Evolutionary conservation across 2,329 filamentous ascomycete genomes (phyloP).

Genomic region (Pseudopyricularia javanii): DNA sequence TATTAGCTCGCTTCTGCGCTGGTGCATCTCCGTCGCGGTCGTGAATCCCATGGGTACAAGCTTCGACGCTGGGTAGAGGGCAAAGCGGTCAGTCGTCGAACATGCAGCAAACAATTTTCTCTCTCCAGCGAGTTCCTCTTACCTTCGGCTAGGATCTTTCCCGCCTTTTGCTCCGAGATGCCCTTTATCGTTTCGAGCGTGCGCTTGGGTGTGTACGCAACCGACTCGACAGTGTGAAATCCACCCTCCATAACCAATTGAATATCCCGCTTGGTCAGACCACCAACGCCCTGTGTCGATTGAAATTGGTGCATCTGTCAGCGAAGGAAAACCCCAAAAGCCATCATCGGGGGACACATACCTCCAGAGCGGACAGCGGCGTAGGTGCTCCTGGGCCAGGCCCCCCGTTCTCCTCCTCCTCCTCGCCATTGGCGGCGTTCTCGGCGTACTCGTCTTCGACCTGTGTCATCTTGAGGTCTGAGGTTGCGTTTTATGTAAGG

Average conservation of each 20-base stretch:
- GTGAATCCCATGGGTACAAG: slow-evolving; percentile 98
- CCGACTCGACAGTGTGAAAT: slow-evolving; percentile 88
- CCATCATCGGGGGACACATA: slow-evolving; percentile 25
- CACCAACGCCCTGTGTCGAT: slow-evolving; percentile 58
- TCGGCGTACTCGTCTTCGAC: slow-evolving; percentile 53
- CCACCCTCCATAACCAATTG: slow-evolving; percentile 86
- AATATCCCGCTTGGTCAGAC: slow-evolving; percentile 89
- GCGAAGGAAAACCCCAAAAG: neutral
- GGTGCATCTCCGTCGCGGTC: slow-evolving; percentile 97
- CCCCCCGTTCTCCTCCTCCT: slow-evolving; percentile 46
- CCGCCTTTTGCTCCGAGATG: slow-evolving; percentile 93
- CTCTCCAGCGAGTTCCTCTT: slow-evolving; percentile 9
- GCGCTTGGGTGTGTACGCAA: slow-evolving; percentile 81
- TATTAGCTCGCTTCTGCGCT: slow-evolving; percentile 89
- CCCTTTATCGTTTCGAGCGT: slow-evolving; percentile 91
- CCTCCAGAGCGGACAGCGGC: slow-evolving; percentile 74
- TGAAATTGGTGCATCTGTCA: neutral
- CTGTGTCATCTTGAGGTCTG: slow-evolving; percentile 24
- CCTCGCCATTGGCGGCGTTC: slow-evolving; percentile 27
- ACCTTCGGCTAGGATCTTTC: slow-evolving; percentile 85
- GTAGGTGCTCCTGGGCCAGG: slow-evolving; percentile 89
- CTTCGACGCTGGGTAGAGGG: slow-evolving; percentile 58
- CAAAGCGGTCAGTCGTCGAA: neutral
- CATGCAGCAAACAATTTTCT: neutral
- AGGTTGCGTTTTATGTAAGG: neutral